These are phyloP conservation scores for Papiliotrema nemorosa DNA, from an alignment of 1,284 basidiomycete species.

Conservation along the genomic window DNA sequence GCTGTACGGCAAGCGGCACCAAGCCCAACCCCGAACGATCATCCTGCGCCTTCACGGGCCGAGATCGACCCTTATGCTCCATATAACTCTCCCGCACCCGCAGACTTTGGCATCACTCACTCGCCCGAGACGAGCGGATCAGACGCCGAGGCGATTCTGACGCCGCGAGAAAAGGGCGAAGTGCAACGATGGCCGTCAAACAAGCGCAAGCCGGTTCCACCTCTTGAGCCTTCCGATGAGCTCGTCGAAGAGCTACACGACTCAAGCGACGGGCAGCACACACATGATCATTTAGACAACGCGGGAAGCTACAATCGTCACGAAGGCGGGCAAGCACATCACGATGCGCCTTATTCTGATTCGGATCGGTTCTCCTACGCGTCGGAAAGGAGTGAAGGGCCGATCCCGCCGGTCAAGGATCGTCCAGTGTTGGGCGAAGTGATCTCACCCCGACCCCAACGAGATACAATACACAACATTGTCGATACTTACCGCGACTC, in stretches of 20 bases:
- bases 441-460: slow-evolving; percentile 7
- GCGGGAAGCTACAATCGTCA: no score
- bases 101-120: background rate
- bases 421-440: slow-evolving; percentile 1
- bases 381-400: background rate
- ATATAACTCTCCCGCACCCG: background rate
- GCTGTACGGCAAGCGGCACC: slow-evolving; percentile 1
- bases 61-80: background rate
- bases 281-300: no score
- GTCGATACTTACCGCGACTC: slow-evolving; percentile 27
- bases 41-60: background rate
- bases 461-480: slow-evolving; percentile 33
- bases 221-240: background rate
- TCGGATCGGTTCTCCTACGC: background rate
- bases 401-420: slow-evolving; percentile 6
- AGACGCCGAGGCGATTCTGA: background rate
- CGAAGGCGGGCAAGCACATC: no score
- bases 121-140: slow-evolving; percentile 7
- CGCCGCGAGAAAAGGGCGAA: background rate
- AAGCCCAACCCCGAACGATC: background rate
- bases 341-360: background rate
- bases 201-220: slow-evolving; percentile 2
- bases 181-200: background rate
- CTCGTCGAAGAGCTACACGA: background rate
- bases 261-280: no score